phyloP scores from a whole-genome alignment of 306 rosid species.

The Vachellia pachyceras region DNA sequence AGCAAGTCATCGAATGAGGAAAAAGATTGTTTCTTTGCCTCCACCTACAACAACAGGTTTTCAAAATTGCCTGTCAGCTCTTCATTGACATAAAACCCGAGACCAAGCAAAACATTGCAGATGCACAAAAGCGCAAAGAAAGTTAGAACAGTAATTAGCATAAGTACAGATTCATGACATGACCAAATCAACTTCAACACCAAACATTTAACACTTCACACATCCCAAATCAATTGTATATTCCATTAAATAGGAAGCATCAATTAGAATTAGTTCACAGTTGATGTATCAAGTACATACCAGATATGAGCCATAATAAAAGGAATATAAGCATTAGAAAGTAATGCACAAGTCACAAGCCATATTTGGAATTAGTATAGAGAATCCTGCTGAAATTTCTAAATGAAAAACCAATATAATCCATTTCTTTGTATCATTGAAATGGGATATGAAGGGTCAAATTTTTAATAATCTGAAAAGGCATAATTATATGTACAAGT shows the following conservation, averaged over 20 bases:
- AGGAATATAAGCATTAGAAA: not conserved
- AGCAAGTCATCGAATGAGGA: conserved; percentile 86
- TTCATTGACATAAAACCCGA: conserved; percentile 12
- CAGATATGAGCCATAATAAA: conserved; percentile 3
- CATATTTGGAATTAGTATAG: not conserved
- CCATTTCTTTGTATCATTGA: not conserved
- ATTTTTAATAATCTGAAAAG: not conserved
- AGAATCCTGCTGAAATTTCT: not conserved
- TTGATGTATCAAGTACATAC: not conserved
- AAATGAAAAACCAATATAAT: not conserved
- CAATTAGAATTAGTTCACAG: not conserved
- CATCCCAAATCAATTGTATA: not conserved
- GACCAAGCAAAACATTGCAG: not conserved
- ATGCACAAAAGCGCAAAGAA: not conserved
- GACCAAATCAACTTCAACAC: not conserved
- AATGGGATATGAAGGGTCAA: not conserved
- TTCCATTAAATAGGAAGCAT: not conserved
- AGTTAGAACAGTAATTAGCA: not conserved
- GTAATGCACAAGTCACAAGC: not conserved
- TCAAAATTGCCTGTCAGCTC: conserved; percentile 17
- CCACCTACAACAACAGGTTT: conserved; percentile 56
- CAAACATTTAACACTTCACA: not conserved
- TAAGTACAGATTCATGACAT: not conserved
- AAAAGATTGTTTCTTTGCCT: conserved; percentile 83
- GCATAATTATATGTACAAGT: not conserved